These are phyloP conservation scores for Plasmodium vinckei DNA, from an alignment of 169 alveolate species.

Conservation along the genomic window DNA sequence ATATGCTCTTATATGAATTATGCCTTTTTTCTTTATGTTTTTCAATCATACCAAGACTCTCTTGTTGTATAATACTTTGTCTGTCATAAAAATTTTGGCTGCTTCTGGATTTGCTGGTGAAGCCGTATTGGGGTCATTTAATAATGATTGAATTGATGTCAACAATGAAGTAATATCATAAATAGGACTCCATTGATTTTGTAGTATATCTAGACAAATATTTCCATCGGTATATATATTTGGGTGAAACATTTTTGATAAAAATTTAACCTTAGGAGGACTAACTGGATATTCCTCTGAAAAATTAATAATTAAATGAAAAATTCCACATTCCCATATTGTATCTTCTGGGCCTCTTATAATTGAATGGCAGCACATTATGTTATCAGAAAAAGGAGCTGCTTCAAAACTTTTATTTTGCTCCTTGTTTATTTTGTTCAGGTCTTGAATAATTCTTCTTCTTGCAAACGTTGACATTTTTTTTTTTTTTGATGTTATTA, in stretches of 20 bases:
- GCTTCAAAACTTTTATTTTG: slow-evolving; percentile 93
- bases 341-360: slow-evolving; percentile 97
- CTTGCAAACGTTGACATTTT: slow-evolving; percentile 88
- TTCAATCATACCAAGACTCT: slow-evolving; percentile 77
- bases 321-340: slow-evolving; percentile 96
- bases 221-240: slow-evolving; percentile 93
- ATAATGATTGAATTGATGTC: slow-evolving; percentile 94
- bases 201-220: slow-evolving; percentile 91
- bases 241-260: slow-evolving; percentile 92
- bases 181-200: slow-evolving; percentile 96
- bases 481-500: neutral
- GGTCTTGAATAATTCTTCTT: slow-evolving; percentile 92
- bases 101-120: slow-evolving; percentile 97
- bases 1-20: slow-evolving; percentile 81
- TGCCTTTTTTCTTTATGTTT: slow-evolving; percentile 81
- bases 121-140: slow-evolving; percentile 95
- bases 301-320: slow-evolving; percentile 91
- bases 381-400: slow-evolving; percentile 92
- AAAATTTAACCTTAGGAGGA: slow-evolving; percentile 92
- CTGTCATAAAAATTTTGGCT: slow-evolving; percentile 89
- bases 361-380: slow-evolving; percentile 95
- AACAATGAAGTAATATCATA: slow-evolving; percentile 94
- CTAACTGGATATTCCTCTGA: slow-evolving; percentile 93
- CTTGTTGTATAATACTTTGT: slow-evolving; percentile 79
- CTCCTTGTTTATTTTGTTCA: slow-evolving; percentile 91